These are phyloP conservation scores for Naematelia aurantialba DNA, from an alignment of 768 basidiomycete species.

Conservation along the genomic window DNA sequence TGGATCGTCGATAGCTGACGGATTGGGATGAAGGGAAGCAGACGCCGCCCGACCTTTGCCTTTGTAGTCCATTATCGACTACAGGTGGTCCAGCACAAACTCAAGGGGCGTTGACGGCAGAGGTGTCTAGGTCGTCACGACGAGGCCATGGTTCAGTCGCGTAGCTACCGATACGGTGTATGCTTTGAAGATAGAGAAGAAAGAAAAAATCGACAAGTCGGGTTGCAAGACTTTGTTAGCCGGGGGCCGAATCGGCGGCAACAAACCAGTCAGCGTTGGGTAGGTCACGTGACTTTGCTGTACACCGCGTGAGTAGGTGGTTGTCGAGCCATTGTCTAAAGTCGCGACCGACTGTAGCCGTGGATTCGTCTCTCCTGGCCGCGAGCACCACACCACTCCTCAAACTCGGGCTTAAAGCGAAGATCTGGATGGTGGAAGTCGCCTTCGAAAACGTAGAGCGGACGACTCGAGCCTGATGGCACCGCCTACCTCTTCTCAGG, in stretches of 20 bases:
- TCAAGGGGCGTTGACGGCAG: no score
- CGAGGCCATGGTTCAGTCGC: not conserved
- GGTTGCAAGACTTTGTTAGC: not conserved
- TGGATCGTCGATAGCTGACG: not conserved
- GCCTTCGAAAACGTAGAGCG: not conserved
- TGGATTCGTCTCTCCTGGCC: no score
- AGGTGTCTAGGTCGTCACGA: not conserved
- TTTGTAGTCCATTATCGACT: conserved; percentile 1
- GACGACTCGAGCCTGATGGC: not conserved
- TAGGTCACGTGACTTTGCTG: not conserved
- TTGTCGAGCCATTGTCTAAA: not conserved
- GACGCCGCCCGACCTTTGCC: conserved; percentile 6
- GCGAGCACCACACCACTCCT: no score
- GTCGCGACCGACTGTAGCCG: no score
- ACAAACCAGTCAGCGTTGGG: not conserved
- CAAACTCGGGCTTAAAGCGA: no score
- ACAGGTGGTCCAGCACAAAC: not conserved
- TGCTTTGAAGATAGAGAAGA: not conserved
- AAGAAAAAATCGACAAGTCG: not conserved
- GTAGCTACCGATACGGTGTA: not conserved
- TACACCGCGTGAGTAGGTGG: not conserved
- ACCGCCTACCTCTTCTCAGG: conserved; percentile 1
- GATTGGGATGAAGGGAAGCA: no score
- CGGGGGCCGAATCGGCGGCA: not conserved
- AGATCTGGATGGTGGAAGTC: not conserved